Base-by-base conservation (phyloP, 805 yeast species). In the Candida chauliodis region DNA sequence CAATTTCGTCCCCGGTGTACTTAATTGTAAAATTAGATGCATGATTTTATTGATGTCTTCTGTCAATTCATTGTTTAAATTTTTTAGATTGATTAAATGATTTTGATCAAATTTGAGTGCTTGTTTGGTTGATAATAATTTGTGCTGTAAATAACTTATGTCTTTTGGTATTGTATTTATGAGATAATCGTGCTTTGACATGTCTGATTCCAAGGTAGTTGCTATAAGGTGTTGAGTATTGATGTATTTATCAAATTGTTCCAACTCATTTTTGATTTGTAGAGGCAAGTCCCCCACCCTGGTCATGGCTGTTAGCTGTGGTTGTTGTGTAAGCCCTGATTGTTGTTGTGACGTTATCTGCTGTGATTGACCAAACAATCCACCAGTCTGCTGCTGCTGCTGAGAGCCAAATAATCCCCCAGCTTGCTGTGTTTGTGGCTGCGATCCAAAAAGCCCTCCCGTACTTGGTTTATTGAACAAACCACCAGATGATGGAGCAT, bases 91-190 rank as follows among this genome's bases (percentile, higher is more conserved):
- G 24, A 42, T 47, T 31, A 69, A 57, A 42, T 63, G 64, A 33
- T 53, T 57, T 10, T 69, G 61, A 49, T 77, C 81, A 44, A 63
- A 66, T 36, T 64, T 62, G 20, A 78, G 63, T 5, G 88, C 84
- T 57, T 80, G 88, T 46, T 76, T 80, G 2, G 86, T 76, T 4
- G 82, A 71, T 2, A 78, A 69, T 44, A 79, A 74, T 44, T 77
- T 77, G 46, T 78, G 77, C 38, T 75, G 76, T 44, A 85, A 59
- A 51, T 73, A 85, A 42, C 71, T 71, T 27, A 82, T 75, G 54
- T 85, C 95, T 48, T 81, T 73, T 4, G 93, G 93, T 37, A 85
- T 78, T 37, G 89, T 78, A 25, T 71, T 76, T 30, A 85, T 76
- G 30, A 84, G 65, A 43, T 74, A 79, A 31, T 73, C 69, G 48